Evolutionary conservation across 169 alveolate species (phyloP), one percentile per base, ranked within the genome.

Genomic region (Babesia gibsoni): DNA sequence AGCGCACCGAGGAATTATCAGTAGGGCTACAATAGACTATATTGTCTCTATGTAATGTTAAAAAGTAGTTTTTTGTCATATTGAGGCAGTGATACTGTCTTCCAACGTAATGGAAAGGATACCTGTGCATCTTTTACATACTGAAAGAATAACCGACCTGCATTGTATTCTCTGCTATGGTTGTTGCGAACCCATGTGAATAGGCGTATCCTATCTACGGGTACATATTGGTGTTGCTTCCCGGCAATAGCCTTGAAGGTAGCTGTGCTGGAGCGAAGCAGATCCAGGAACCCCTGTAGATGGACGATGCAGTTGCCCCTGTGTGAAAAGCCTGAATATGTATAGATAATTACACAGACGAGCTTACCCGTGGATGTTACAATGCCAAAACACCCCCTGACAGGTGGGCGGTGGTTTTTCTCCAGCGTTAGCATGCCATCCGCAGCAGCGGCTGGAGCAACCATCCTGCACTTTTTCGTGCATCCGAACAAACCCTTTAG

Each of bases 311-410:
- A 67, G 9, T 36, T 49, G 10, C 86, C 86, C 30, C 30, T 49
- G 23, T 49, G 52, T 8, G 67, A 29, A 46, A 43, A 48, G 10
- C 67, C 86, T 50, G 54, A 35, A n/a, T n/a, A 18, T 32, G 7
- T 50, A 1, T 5, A 10, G 16, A 6, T 4, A 0, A 10, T 16
- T n/a, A 18, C 14, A 25, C 25, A 29, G 4, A 0, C 14, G 6
- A 9, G 41, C 67, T 8, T 35, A 77, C 86, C 79, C 20, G 33
- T 33, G 2, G 86, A 77, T 16, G 82, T 77, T 43, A 66, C 67
- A 29, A 45, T 48, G 25, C 86, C 86, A 35, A 77, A 30, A 14
- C 74, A 52, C 8, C 27, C 45, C 20, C 81, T 61, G 14, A 61
- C 10, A 36, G 59, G 58, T 14, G 30, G 36, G n/a, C 52, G 36